Evolutionary conservation across 345 rosid genomes (phyloP).

Genomic region (Eucalyptus cloeziana): DNA sequence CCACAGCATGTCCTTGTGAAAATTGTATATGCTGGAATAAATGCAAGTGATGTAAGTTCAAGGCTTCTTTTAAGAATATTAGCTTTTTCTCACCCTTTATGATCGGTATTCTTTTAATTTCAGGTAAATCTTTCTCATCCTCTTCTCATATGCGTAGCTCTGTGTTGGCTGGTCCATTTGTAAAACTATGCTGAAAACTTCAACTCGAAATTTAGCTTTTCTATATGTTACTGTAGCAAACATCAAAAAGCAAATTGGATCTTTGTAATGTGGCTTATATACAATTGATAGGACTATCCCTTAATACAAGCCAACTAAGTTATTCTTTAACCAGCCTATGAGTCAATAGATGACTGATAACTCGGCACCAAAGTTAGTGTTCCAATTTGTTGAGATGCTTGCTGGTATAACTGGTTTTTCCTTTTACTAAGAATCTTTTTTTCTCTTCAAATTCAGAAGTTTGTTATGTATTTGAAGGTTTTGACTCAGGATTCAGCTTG

Average conservation of each 20-base stretch:
- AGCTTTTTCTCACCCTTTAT: background rate
- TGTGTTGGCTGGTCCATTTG: background rate
- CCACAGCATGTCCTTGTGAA: slow-evolving; percentile 72
- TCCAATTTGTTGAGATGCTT: background rate
- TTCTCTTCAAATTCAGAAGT: background rate
- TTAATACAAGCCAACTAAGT: background rate
- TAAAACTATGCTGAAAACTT: background rate
- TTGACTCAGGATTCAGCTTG: background rate
- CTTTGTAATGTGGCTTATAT: background rate
- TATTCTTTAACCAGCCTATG: background rate
- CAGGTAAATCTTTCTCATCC: background rate
- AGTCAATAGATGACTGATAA: background rate
- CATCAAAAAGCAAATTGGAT: background rate
- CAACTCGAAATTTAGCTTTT: background rate
- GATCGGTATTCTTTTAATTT: background rate
- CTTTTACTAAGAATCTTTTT: background rate
- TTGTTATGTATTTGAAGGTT: background rate
- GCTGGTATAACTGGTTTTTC: background rate
- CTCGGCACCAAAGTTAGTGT: background rate
- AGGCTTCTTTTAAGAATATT: background rate
- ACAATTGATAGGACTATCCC: background rate
- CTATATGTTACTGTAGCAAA: background rate
- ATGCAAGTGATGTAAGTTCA: slow-evolving; percentile 97
- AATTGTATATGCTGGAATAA: slow-evolving; percentile 87
- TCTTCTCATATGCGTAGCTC: background rate